A percentile compares a stretch with the other conserved stretches of the same genome.
Conservation (phyloP, 2,329 filamentous ascomycete species). For the Hymenotorrendiella dingleyae region DNA sequence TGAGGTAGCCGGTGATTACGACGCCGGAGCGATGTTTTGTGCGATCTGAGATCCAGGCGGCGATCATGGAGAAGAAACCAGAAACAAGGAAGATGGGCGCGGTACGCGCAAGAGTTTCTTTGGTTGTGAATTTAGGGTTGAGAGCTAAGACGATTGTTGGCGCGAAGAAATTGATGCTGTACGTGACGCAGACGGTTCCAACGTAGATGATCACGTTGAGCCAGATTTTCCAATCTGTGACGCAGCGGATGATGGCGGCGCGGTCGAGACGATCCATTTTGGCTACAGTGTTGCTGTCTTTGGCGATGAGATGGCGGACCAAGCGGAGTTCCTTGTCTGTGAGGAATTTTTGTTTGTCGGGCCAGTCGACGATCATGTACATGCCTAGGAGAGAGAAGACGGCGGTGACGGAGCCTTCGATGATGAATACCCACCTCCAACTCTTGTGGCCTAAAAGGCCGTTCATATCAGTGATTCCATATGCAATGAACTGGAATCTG, state of each 20-base stretch:
- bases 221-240: slow-evolving; percentile 3
- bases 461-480: slow-evolving; percentile 41
- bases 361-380: slow-evolving; percentile 3
- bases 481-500: slow-evolving; percentile 35
- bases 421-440: slow-evolving; percentile 47
- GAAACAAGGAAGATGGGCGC: slow-evolving; percentile 1
- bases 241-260: not conserved
- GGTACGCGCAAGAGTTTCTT: not conserved
- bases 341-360: slow-evolving; percentile 3
- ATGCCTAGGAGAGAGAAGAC: not conserved
- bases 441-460: slow-evolving; percentile 39
- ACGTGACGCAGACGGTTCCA: not conserved
- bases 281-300: slow-evolving; percentile 2
- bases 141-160: slow-evolving; percentile 2
- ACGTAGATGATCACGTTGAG: slow-evolving; percentile 3
- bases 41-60: slow-evolving; percentile 1
- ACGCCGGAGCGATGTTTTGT: slow-evolving; percentile 1
- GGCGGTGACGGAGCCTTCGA: slow-evolving; percentile 36
- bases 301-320: slow-evolving; percentile 2
- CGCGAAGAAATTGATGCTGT: slow-evolving; percentile 2
- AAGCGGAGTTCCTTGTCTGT: not conserved
- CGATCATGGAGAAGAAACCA: not conserved
- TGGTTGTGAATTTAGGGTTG: slow-evolving; percentile 2
- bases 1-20: slow-evolving; percentile 2
- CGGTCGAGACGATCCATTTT: slow-evolving; percentile 2